These are phyloP conservation scores for Casuarina cunninghamiana DNA, from an alignment of 306 rosid genomes.

Conservation along the genomic window DNA sequence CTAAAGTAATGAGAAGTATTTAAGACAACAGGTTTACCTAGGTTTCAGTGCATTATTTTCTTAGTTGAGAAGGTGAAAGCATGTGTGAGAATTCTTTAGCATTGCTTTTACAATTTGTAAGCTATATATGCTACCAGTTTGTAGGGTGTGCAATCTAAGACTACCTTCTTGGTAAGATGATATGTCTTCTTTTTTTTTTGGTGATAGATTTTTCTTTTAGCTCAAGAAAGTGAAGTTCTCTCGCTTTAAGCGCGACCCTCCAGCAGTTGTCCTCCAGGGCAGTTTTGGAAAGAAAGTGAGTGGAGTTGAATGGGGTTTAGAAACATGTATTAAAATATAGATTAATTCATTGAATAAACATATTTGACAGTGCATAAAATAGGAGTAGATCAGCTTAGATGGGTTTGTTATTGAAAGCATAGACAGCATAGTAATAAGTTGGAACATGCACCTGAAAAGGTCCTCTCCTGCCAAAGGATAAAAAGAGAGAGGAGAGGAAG, in stretches of 20 bases:
- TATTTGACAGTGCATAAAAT: too few relatives aligned
- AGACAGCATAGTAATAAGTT: neutral
- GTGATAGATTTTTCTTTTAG: neutral
- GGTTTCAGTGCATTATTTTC: neutral
- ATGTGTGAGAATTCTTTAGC: neutral
- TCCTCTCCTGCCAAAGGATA: neutral
- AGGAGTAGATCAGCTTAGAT: too few relatives aligned
- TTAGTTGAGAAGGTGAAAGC: neutral
- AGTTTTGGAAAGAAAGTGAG: neutral
- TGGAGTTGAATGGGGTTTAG: neutral
- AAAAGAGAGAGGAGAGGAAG: neutral
- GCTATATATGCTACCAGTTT: neutral
- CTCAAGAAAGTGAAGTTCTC: neutral
- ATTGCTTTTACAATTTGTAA: neutral
- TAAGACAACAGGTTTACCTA: neutral
- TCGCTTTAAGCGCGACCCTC: neutral
- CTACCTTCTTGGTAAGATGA: neutral
- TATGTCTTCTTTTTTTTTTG: neutral
- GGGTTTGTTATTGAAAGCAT: neutral
- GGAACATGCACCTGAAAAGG: neutral
- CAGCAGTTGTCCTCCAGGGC: neutral
- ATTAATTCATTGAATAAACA: too few relatives aligned
- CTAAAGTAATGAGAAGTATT: neutral
- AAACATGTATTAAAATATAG: too few relatives aligned
- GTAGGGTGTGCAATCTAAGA: neutral